These are phyloP conservation scores for Fusarium longipes DNA, from an alignment of 2,329 filamentous ascomycete genomes.

Conservation along the genomic window DNA sequence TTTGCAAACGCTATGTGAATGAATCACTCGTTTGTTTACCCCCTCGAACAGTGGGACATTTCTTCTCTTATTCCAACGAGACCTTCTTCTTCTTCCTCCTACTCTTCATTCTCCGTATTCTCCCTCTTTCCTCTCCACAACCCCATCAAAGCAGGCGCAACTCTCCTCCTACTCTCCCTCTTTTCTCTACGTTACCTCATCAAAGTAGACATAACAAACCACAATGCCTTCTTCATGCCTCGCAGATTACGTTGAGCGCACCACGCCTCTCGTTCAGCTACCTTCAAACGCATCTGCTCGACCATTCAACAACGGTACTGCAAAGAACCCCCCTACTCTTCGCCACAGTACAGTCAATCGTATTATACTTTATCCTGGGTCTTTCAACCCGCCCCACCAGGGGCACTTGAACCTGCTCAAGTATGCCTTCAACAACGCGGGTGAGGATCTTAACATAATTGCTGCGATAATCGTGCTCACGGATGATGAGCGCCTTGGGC, in stretches of 20 bases:
- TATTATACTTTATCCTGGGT: slow-evolving; percentile 52
- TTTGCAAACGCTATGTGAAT: neutral
- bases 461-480: slow-evolving; percentile 49
- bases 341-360: slow-evolving; percentile 36
- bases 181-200: neutral
- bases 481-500: slow-evolving; percentile 38
- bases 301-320: slow-evolving; percentile 31
- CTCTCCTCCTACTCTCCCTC: neutral
- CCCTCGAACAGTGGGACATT: neutral
- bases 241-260: slow-evolving; percentile 32
- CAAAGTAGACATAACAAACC: neutral
- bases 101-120: neutral
- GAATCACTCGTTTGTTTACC: neutral
- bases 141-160: neutral
- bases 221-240: slow-evolving; percentile 24
- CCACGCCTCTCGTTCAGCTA: neutral
- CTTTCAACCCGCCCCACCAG: slow-evolving; percentile 54
- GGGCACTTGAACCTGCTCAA: slow-evolving; percentile 50
- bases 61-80: neutral
- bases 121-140: neutral
- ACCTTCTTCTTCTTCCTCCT: neutral
- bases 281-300: neutral
- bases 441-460: slow-evolving; percentile 46
- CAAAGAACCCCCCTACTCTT: slow-evolving; percentile 13
- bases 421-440: slow-evolving; percentile 45